phyloP scores from a whole-genome alignment of 768 basidiomycete genomes.

The Guyanaporus albipodus region DNA sequence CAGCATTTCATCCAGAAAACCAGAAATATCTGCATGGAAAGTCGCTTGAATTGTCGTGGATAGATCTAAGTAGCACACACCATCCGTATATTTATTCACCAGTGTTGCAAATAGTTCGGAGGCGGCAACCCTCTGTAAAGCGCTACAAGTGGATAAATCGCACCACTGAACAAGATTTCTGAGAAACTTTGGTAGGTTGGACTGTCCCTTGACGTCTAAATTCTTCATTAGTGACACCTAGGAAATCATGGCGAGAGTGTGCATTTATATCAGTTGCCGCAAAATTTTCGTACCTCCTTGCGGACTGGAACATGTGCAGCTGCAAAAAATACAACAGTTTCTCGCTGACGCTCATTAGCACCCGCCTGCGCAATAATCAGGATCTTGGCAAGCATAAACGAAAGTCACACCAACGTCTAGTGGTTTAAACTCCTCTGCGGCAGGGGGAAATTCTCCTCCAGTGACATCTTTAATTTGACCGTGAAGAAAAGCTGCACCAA shows the following conservation, averaged over 20 bases:
- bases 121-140: conserved; percentile 51
- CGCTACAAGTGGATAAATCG: conserved; percentile 42
- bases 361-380: conserved; percentile 11
- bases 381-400: not conserved
- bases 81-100: conserved; percentile 74
- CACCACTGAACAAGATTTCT: conserved; percentile 58
- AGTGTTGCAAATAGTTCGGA: conserved; percentile 59
- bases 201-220: conserved; percentile 37
- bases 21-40: conserved; percentile 38
- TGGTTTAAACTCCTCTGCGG: conserved; percentile 40
- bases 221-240: conserved; percentile 39
- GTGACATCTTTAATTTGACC: conserved; percentile 48
- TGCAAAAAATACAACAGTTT: conserved; percentile 63
- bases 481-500: conserved; percentile 40
- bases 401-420: conserved; percentile 41
- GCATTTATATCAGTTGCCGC: not conserved
- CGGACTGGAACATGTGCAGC: conserved; percentile 61
- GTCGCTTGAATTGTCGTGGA: not conserved
- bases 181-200: conserved; percentile 49
- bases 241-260: not conserved
- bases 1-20: conserved; percentile 43
- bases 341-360: conserved; percentile 43
- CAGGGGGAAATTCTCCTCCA: conserved; percentile 46
- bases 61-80: conserved; percentile 37
- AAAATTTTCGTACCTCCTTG: conserved; percentile 51